Evolutionary conservation across 1,284 basidiomycete species (phyloP), one percentile per base, ranked within the genome.

Genomic region (Leccinum pachyderme): DNA sequence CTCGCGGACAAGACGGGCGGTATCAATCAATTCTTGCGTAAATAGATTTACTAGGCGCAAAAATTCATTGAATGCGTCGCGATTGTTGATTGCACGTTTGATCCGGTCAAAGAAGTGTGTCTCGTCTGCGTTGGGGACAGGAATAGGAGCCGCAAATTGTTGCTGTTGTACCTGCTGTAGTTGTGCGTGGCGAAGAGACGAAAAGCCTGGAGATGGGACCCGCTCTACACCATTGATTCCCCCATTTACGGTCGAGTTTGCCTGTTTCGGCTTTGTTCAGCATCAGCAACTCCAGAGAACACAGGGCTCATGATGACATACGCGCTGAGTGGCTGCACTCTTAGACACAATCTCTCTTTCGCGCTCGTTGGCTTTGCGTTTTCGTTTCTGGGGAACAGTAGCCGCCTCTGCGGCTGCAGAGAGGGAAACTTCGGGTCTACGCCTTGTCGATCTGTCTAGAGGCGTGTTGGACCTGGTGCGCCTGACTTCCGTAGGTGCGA

Each of bases 31-130:
- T 55, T 95, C 93, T 69, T 98, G 93, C 2, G 93, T 91, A 71
- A 96, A 99, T 2, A 98, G 79, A 70, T 98, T 98, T 68, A 98
- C 83, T 54, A 98, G 79, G 71, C 96, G 98, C 61, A 99, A 77
- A 75, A 99, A 98, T 73, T 98, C 96, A 71, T 95, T 91, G 76
- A 97, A 98, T 4, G 89, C 88, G 52, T 93, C 86, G 39, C 92
- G 86, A 68, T 90, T 93, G 64, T 95, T 93, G 57, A 98, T 80
- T 46, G 84, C 81, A 57, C 89, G 89, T 72, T 93, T 95, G 63
- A 97, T 93, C 43, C 91, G 88, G 63, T 97, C 93, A 68, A 99
- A 98, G 77, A 98, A 98, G 52, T 89, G 87, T 1, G 86, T 81
- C 58, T 96, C 92, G 55, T 95, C 89, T 22, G 28, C 71, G 72